Conservation (phyloP, 2,329 filamentous ascomycete genomes). For the Alternaria sp. region DNA sequence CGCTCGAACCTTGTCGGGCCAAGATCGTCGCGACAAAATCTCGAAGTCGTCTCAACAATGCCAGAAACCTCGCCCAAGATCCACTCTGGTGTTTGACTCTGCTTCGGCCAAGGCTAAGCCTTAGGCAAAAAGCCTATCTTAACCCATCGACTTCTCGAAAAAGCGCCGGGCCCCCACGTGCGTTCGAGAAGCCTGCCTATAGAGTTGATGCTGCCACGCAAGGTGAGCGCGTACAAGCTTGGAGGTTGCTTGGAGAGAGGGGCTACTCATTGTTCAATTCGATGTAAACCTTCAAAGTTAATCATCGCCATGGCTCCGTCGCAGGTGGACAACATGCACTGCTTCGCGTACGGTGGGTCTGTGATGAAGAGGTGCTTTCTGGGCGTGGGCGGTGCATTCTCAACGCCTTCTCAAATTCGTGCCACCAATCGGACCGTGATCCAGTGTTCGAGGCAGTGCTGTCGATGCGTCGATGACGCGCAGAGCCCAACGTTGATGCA, state of each 20-base stretch:
- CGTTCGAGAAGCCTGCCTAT: constrained; percentile 5
- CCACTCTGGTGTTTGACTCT: constrained; percentile 34
- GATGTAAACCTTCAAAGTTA: neutral
- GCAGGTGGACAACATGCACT: neutral
- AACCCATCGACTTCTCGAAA: constrained; percentile 16
- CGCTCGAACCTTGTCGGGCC: constrained; percentile 23
- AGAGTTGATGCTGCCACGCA: constrained; percentile 2
- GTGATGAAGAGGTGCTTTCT: constrained; percentile 2
- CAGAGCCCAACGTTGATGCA: constrained; percentile 6
- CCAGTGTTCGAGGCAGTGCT: constrained; percentile 2
- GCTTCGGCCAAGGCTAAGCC: constrained; percentile 30
- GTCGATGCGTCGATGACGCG: neutral
- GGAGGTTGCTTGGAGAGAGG: neutral
- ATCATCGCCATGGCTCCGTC: neutral
- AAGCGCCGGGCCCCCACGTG: constrained; percentile 13
- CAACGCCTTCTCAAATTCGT: constrained; percentile 2
- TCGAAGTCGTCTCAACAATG: constrained; percentile 29
- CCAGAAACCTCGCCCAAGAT: constrained; percentile 20
- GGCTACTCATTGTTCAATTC: neutral
- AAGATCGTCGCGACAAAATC: constrained; percentile 15
- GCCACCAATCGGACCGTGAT: constrained; percentile 6
- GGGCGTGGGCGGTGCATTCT: constrained; percentile 13
- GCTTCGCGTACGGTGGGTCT: constrained; percentile 10
- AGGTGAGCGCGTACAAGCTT: constrained; percentile 5
- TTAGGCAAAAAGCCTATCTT: constrained; percentile 32